Evolutionary conservation across 148 eudicot species (phyloP), one percentile per base, ranked within the genome.

Genomic region (Chenopodium album): DNA sequence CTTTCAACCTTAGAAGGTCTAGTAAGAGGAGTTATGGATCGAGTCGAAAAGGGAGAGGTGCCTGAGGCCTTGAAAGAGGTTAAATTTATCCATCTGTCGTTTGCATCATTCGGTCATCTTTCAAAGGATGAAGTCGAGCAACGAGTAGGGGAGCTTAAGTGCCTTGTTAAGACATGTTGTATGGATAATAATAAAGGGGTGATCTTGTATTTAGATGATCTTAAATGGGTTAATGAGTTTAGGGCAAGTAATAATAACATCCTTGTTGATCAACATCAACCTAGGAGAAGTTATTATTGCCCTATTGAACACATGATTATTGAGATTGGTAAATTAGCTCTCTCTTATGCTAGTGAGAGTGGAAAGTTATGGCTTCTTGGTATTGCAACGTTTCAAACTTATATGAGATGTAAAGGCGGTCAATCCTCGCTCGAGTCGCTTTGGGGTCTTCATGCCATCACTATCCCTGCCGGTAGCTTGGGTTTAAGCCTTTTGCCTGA

Each of bases 381-480:
- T 22, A 76, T 93, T 44, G 96, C 98, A 8, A 91, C 92, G 1
- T 91, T 93, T 48, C 89, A 91, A 72, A 93, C 98, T n/a, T 93
- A 90, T 85, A 91, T 82, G 87, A 89, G 88, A 76, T 93, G 94
- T 71, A 87, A 72, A 80, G 86, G 71, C 64, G 92, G 92, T 1
- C 68, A 89, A 50, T 68, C 90, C 81, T 84, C 98, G 0, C 84
- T 95, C 8, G 94, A 95, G 74, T 60, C 79, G 26, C 47, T 88
- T 75, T 95, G 93, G 98, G 85, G 88, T 76, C 89, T 93, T 63
- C 92, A 95, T 82, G 89, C 93, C 75, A 73, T 95, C 78, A 93
- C 92, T 22, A 80, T 93, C 81, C 95, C 98, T 20, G 80, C 87
- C 64, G 85, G 86, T 44, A 86, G 85, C 78, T 88, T 92, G 89